These are phyloP conservation scores for Leucosporidium yakuticum DNA, from an alignment of 768 basidiomycete genomes.

Conservation along the genomic window DNA sequence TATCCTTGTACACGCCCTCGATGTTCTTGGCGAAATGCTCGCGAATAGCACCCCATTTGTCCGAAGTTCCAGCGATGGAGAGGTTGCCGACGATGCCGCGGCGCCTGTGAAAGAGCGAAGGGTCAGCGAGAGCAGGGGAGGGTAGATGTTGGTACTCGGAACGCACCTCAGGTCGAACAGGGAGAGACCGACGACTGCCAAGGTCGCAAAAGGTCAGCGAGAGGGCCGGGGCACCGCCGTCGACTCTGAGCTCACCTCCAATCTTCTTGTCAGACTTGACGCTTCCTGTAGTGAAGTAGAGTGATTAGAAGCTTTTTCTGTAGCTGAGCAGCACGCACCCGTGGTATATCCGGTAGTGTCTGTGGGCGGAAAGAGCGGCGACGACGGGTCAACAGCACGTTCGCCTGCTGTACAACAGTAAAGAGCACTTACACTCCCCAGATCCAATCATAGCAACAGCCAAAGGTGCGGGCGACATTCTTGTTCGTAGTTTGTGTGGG, in stretches of 20 bases:
- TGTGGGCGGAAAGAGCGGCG: not conserved
- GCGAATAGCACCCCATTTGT: slow-evolving; percentile 1
- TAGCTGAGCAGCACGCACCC: no score
- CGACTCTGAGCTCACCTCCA: not conserved
- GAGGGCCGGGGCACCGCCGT: not conserved
- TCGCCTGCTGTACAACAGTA: not conserved
- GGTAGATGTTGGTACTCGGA: no score
- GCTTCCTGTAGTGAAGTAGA: not conserved
- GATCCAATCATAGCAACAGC: slow-evolving; percentile 3
- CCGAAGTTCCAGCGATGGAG: not conserved
- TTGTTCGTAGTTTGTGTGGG: not conserved
- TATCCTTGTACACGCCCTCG: slow-evolving; percentile 12
- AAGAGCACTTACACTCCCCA: not conserved
- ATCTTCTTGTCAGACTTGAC: slow-evolving; percentile 9
- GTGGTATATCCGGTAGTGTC: slow-evolving; percentile 4
- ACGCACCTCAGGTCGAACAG: not conserved
- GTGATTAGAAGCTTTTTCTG: no score
- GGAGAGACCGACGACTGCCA: slow-evolving; percentile 1
- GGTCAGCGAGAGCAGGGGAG: not conserved
- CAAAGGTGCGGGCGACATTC: not conserved
- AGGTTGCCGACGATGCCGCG: slow-evolving; percentile 6
- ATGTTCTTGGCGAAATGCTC: slow-evolving; percentile 9
- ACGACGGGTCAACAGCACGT: not conserved
- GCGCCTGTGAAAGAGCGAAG: not conserved
- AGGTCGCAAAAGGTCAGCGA: not conserved